Percentiles rank a stretch among this genome's conserved stretches.
Conservation (phyloP, 306 rosid species). For the Quercus variabilis region DNA sequence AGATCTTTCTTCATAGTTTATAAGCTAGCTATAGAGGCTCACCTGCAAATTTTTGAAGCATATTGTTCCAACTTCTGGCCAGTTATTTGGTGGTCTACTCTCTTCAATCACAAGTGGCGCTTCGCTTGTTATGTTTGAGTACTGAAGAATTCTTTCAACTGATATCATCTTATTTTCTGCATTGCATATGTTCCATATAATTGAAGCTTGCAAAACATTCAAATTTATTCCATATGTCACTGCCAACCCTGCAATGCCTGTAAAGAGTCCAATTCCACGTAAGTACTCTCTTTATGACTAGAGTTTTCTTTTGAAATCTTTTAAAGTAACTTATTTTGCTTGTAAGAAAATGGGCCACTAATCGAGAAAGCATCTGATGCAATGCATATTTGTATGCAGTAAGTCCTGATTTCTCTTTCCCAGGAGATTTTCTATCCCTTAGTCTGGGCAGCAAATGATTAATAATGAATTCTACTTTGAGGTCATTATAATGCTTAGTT, state of each 20-base stretch:
- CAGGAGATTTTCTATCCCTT: neutral
- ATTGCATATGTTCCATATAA: slow-evolving; percentile 93
- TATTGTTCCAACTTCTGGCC: slow-evolving; percentile 90
- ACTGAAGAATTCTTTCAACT: slow-evolving; percentile 90
- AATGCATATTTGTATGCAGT: neutral
- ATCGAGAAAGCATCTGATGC: neutral
- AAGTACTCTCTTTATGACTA: neutral
- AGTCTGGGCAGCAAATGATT: neutral
- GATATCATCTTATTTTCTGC: slow-evolving; percentile 97
- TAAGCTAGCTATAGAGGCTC: slow-evolving; percentile 6
- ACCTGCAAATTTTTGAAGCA: slow-evolving; percentile 73
- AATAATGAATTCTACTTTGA: too few relatives aligned
- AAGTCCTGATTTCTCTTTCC: neutral
- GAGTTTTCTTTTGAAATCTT: neutral
- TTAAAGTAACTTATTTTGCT: neutral
- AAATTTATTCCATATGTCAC: slow-evolving; percentile 93
- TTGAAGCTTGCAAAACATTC: slow-evolving; percentile 81
- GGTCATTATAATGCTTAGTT: neutral
- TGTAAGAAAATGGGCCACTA: neutral
- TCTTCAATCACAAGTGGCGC: slow-evolving; percentile 79
- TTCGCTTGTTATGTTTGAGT: slow-evolving; percentile 69
- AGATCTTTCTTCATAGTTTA: neutral
- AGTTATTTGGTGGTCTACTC: slow-evolving; percentile 64
- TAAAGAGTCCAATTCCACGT: slow-evolving; percentile 15
- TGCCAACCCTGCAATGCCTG: slow-evolving; percentile 97